phyloP scores from a whole-genome alignment of 352 stramenopile species.

The Achlya hypogyna region DNA sequence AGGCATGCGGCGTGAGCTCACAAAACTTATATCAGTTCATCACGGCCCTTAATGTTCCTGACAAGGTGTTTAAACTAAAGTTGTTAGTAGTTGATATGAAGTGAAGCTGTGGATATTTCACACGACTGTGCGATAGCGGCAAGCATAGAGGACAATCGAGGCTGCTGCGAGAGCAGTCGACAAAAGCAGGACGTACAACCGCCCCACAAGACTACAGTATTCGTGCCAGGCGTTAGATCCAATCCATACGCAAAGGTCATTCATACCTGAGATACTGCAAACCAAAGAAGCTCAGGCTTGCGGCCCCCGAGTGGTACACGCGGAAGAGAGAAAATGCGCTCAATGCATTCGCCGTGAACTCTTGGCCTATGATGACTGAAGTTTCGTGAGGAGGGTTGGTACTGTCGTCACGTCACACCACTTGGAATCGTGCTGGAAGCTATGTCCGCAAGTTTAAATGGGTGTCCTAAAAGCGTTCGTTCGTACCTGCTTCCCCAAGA shows the following conservation, averaged over 20 bases:
- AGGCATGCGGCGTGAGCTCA: no score
- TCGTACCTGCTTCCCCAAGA: slow-evolving; percentile 13
- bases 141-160: not conserved
- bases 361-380: slow-evolving; percentile 16
- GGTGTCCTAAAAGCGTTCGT: not conserved
- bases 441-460: slow-evolving; percentile 5
- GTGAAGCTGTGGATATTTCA: no score
- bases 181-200: not conserved
- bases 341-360: slow-evolving; percentile 10
- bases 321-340: slow-evolving; percentile 14
- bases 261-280: slow-evolving; percentile 10
- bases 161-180: not conserved
- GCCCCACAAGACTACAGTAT: not conserved
- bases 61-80: no score
- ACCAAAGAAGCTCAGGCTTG: not conserved
- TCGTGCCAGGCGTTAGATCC: not conserved
- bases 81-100: no score
- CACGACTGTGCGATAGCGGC: not conserved
- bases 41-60: no score
- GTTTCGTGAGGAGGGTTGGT: not conserved
- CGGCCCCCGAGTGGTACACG: slow-evolving; percentile 13
- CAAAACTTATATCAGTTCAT: no score
- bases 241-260: not conserved
- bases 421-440: slow-evolving; percentile 3
- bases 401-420: not conserved